Base-by-base conservation (phyloP, 495 filamentous ascomycete species). In the Oidiodendron maius region DNA sequence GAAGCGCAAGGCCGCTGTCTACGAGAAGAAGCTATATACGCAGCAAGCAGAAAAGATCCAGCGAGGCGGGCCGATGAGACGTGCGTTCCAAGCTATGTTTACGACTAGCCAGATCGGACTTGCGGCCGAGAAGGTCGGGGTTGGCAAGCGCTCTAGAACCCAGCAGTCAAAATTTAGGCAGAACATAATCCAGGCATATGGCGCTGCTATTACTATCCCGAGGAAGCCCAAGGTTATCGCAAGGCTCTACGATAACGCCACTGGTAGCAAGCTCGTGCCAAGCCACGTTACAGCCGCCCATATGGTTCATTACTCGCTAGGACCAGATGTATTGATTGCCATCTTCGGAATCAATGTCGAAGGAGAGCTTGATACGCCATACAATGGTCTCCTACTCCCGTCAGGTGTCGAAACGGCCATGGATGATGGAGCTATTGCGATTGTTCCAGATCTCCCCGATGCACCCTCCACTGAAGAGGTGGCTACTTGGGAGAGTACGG, bases 401-500 rank as follows among this genome's bases (percentile, higher is more conserved):
- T 2, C 2, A 0, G 16, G 21, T 24, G 37, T 60, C 5, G 40
- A 61, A 47, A 34, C 12, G n/a, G 55, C 51, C 23, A 34, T 58
- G 16, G 51, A 58, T 40, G 51, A 55, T 34, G 55, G 55, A 1
- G 50, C 36, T 17, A 54, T 58, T 37, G 48, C 44, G 9, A 55
- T 61, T 36, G 55, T 61, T 15, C 58, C 58, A 0, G 43, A 55
- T 43, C 20, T 61, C 8, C 16, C 48, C 0, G 46, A 60, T 44
- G 17, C 56, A 22, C 52, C 52, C 37, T 42, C 52, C 11, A 40
- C 40, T 21, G 28, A 44, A 28, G 39, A 56, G 35, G 40, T 56
- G 3, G 15, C 13, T 20, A 3, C 3, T 17, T 56, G 52, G 52
- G 42, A 47, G 30, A 47, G 2, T 25, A 40, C 8, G 9, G 50